Evolutionary conservation across 1,284 basidiomycete genomes (phyloP).

Genomic region (Stygiomarasmius scandens): DNA sequence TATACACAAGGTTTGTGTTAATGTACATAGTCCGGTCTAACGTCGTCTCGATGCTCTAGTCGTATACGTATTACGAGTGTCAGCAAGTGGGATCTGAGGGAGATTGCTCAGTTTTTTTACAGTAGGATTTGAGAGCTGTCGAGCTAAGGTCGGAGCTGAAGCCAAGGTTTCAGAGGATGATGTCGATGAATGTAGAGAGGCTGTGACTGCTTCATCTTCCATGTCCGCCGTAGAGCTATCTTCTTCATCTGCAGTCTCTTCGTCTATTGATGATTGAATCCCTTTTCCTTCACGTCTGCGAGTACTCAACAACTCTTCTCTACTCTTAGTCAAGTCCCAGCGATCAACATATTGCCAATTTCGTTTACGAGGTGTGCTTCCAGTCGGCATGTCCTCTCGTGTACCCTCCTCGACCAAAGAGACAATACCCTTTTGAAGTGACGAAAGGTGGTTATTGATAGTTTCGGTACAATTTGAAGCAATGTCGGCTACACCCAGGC

Average conservation of each 20-base stretch:
- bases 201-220: constrained; percentile 19
- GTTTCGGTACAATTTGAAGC: constrained; percentile 44
- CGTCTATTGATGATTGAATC: neutral
- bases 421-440: constrained; percentile 52
- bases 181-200: neutral
- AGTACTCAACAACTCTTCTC: constrained; percentile 56
- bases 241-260: constrained; percentile 34
- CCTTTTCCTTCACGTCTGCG: constrained; percentile 39
- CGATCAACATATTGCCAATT: constrained; percentile 65
- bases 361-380: constrained; percentile 73
- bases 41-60: constrained; percentile 17
- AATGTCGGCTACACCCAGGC: constrained; percentile 38
- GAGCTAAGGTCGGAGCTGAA: neutral
- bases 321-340: constrained; percentile 68
- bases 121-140: constrained; percentile 2
- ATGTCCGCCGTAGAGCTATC: constrained; percentile 24
- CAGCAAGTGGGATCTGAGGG: constrained; percentile 11
- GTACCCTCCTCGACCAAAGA: constrained; percentile 61
- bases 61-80: constrained; percentile 19
- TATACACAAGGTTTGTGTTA: neutral
- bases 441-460: constrained; percentile 43
- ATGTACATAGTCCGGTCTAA: neutral
- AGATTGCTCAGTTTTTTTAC: constrained; percentile 10
- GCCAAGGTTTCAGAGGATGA: neutral
- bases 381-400: constrained; percentile 64